These are phyloP conservation scores for Arbutus unedo DNA, from an alignment of 148 eudicot genomes.

Conservation along the genomic window DNA sequence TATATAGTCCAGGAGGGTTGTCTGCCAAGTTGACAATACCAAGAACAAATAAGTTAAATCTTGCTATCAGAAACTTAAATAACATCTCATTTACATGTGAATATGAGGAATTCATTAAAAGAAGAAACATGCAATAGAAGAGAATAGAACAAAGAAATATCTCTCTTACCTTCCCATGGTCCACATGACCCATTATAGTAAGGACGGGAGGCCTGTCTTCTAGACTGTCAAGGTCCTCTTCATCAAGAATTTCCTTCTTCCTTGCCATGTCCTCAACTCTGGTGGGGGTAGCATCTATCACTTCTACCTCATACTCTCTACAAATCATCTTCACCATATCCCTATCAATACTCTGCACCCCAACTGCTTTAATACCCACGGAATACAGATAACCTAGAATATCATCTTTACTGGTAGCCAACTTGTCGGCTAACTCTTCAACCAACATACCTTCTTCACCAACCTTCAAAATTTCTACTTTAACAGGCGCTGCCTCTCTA, in stretches of 20 bases:
- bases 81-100: not conserved
- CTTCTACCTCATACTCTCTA: constrained; percentile 77
- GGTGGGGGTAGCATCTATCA: constrained; percentile 57
- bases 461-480: constrained; percentile 85
- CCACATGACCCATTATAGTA: constrained; percentile 99
- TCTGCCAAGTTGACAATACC: constrained; percentile 52
- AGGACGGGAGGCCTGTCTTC: constrained; percentile 94
- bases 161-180: constrained; percentile 85
- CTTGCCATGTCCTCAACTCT: constrained; percentile 84
- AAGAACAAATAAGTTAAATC: constrained; percentile 31
- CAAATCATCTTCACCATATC: constrained; percentile 96
- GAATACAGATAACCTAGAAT: constrained; percentile 73
- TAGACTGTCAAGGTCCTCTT: constrained; percentile 76
- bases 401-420: constrained; percentile 95
- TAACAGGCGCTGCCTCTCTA: constrained; percentile 85
- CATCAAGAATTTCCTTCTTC: constrained; percentile 80
- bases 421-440: constrained; percentile 78
- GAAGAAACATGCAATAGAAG: not conserved
- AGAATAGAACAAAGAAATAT: not conserved
- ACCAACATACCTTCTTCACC: constrained; percentile 80
- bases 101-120: not conserved
- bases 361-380: constrained; percentile 82
- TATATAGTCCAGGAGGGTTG: constrained; percentile 88
- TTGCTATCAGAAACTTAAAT: constrained; percentile 13
- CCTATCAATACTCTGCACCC: constrained; percentile 74